Base-by-base conservation (phyloP, 192 early-diverging fungal genomes). In the Mortierella alpina region DNA sequence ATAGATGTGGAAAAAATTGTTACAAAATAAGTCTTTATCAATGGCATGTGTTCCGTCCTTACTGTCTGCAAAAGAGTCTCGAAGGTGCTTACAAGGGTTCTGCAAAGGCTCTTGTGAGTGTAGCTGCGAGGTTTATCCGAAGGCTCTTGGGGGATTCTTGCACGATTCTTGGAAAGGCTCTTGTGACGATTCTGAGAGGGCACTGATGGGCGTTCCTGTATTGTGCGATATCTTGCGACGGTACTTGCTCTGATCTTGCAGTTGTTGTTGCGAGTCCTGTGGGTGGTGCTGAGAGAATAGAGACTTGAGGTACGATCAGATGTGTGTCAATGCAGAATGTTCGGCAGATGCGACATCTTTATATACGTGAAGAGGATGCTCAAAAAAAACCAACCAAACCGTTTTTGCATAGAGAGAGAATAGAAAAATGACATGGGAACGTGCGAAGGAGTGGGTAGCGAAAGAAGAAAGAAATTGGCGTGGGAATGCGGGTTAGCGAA, bases 321-420 rank as follows among this genome's bases (percentile, higher is more conserved):
- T 63, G n/a, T 63, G 46, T 44, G 61, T 47, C 41, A 44, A 23
- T 18, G n/a, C n/a, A n/a, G n/a, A n/a, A n/a, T n/a, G n/a, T n/a
- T n/a, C n/a, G n/a, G n/a, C n/a, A n/a, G n/a, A n/a, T n/a, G 46
- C 46, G 61, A n/a, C 61, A 41, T 63, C 46, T 63, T 63, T 63
- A 49, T 63, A 63, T 23, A 63, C 46, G 46, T 63, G 46, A 41
- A 63, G 45, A 63, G 44, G 45, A 63, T 63, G 41, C n/a, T 63
- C 13, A 45, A 62, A 62, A 31, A 48, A 62, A 49, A 15, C 60
- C 13, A 63, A 63, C 45, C 61, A 63, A 23, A 47, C 45, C 46
- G 61, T n/a, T 39, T 63, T 23, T 40, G 60, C 44, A 18, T 63
- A 63, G n/a, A 63, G 10, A 63, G 47, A 49, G 61, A n/a, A n/a